These are phyloP conservation scores for Berkeleyomyces rouxiae DNA, from an alignment of 2,329 filamentous ascomycete genomes.

Conservation along the genomic window DNA sequence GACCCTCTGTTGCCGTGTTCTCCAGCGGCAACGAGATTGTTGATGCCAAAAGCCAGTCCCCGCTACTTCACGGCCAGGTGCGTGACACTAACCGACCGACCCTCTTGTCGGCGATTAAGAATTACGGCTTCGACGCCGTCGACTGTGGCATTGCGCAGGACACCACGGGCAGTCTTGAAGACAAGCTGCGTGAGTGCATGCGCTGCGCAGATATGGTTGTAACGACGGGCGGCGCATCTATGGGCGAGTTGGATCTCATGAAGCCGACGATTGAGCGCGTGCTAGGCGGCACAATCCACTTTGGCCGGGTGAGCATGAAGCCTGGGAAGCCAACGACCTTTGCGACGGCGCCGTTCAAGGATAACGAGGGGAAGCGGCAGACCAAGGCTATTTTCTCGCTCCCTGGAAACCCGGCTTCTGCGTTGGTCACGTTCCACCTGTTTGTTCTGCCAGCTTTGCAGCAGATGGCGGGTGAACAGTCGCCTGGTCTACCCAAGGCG, in stretches of 20 bases:
- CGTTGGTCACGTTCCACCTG: conserved; percentile 81
- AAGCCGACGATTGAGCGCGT: conserved; percentile 89
- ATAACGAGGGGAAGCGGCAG: conserved; percentile 31
- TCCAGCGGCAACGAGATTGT: conserved; percentile 95
- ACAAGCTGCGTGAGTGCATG: conserved; percentile 58
- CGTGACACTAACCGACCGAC: conserved; percentile 86
- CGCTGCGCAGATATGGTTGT: conserved; percentile 65
- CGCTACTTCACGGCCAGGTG: conserved; percentile 64
- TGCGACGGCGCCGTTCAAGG: conserved; percentile 60
- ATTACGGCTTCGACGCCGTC: conserved; percentile 60
- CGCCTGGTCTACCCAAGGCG: conserved; percentile 53
- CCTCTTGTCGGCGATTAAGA: conserved; percentile 57
- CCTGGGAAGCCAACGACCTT: conserved; percentile 96
- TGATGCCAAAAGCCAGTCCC: conserved; percentile 45
- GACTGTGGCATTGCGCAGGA: conserved; percentile 79
- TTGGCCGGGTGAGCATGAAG: conserved; percentile 94
- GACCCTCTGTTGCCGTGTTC: conserved; percentile 67
- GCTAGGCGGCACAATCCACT: conserved; percentile 85
- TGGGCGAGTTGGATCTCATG: conserved; percentile 92
- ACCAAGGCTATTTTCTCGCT: conserved; percentile 70
- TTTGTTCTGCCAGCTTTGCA: conserved; percentile 84
- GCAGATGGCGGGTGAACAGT: conserved; percentile 51
- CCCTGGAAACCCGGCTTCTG: conserved; percentile 85
- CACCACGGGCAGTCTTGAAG: conserved; percentile 55
- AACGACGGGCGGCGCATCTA: conserved; percentile 87